Evolutionary conservation across 2,329 filamentous ascomycete species (phyloP).

Genomic region (Pyricularia sp.): DNA sequence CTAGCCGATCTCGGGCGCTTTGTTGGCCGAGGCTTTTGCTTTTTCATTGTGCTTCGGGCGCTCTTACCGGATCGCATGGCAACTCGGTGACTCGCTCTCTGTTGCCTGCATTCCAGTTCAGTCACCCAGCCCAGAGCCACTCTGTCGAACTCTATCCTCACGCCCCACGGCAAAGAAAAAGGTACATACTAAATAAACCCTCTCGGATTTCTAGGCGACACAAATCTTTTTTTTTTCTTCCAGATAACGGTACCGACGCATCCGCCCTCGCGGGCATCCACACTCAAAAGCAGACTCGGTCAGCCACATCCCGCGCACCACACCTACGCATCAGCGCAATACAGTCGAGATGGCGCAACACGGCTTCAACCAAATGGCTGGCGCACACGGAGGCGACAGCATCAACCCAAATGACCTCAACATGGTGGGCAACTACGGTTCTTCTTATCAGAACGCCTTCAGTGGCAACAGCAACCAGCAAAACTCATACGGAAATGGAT

Average conservation of each 20-base stretch:
- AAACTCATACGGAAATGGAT: slow-evolving; percentile 63
- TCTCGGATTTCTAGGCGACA: neutral
- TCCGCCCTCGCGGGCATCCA: slow-evolving; percentile 2
- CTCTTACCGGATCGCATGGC: neutral
- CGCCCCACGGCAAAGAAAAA: neutral
- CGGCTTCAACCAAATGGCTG: slow-evolving; percentile 42
- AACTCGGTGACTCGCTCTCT: neutral
- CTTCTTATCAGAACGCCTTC: slow-evolving; percentile 50
- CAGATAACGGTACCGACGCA: neutral
- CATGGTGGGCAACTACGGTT: slow-evolving; percentile 49
- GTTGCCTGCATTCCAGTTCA: neutral
- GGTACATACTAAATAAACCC: neutral
- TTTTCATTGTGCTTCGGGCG: neutral
- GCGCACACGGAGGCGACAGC: slow-evolving; percentile 39
- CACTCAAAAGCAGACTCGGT: neutral
- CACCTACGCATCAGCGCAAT: neutral
- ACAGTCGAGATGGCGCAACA: slow-evolving; percentile 36
- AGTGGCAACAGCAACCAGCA: slow-evolving; percentile 42
- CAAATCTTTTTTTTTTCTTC: neutral
- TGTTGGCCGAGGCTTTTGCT: neutral
- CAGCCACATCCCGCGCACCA: neutral
- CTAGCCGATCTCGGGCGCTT: neutral
- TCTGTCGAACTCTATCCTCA: neutral
- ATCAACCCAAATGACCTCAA: slow-evolving; percentile 80
- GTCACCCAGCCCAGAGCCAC: neutral